Conservation (phyloP, 2,329 filamentous ascomycete species). For the Sclerotinia borealis region DNA sequence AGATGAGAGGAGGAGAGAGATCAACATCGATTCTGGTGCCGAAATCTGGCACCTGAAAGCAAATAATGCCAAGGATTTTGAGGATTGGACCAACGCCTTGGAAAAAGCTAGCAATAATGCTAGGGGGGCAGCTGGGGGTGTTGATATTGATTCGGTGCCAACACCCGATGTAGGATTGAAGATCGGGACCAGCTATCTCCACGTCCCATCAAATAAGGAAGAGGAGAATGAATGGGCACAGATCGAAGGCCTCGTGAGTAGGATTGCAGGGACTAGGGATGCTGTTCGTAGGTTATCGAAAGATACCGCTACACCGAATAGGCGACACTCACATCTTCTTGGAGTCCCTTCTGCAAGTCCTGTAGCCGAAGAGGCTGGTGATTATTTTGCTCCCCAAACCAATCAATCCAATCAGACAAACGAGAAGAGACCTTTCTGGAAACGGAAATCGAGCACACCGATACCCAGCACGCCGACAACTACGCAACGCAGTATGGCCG, state of each 20-base stretch:
- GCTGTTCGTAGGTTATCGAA: slow-evolving; percentile 80
- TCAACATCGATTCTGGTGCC: slow-evolving; percentile 92
- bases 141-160: slow-evolving; percentile 36
- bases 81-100: slow-evolving; percentile 78
- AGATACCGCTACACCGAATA: slow-evolving; percentile 58
- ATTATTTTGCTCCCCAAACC: slow-evolving; percentile 46
- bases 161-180: slow-evolving; percentile 28
- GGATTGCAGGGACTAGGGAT: slow-evolving; percentile 82
- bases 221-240: slow-evolving; percentile 83
- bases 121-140: slow-evolving; percentile 35
- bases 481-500: slow-evolving; percentile 22
- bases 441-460: slow-evolving; percentile 62
- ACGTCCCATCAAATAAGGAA: slow-evolving; percentile 33
- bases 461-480: slow-evolving; percentile 21
- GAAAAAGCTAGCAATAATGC: slow-evolving; percentile 71
- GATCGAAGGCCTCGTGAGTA: slow-evolving; percentile 78
- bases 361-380: slow-evolving; percentile 42
- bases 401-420: slow-evolving; percentile 16
- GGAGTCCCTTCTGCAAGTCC: slow-evolving; percentile 31
- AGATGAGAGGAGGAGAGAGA: slow-evolving; percentile 81
- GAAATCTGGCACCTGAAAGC: slow-evolving; percentile 95
- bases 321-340: slow-evolving; percentile 26
- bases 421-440: slow-evolving; percentile 85
- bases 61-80: slow-evolving; percentile 75
- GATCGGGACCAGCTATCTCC: slow-evolving; percentile 31